Conservation (phyloP, 495 filamentous ascomycete species). For the Aspergillus olivimuriae region DNA sequence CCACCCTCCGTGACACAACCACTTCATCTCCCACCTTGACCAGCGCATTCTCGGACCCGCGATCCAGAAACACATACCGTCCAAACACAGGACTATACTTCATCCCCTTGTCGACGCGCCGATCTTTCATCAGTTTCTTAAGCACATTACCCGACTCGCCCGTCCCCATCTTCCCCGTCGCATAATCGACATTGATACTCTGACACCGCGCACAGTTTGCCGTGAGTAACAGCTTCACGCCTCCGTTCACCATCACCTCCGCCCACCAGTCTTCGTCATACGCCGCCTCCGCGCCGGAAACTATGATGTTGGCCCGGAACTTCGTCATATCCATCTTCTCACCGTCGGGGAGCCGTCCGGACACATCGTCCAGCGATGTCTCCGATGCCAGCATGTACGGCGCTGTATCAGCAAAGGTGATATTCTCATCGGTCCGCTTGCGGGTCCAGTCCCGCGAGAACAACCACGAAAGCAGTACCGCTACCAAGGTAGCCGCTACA, state of each 20-base stretch:
- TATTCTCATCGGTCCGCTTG: constrained; percentile 26
- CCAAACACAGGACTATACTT: constrained; percentile 82
- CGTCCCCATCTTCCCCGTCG: constrained; percentile 57
- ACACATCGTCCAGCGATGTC: constrained; percentile 62
- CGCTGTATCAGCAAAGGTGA: constrained; percentile 78
- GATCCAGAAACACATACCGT: constrained; percentile 63
- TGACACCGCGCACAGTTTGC: constrained; percentile 77
- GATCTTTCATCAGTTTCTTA: constrained; percentile 72
- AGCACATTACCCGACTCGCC: constrained; percentile 62
- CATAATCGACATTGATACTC: constrained; percentile 79
- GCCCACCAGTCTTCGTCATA: constrained; percentile 91
- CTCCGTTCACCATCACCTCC: constrained; percentile 43
- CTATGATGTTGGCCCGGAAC: constrained; percentile 80
- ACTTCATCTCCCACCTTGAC: constrained; percentile 70
- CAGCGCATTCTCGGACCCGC: constrained; percentile 16
- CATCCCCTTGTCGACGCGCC: constrained; percentile 66
- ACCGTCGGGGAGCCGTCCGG: constrained; percentile 47
- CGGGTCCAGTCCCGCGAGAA: not conserved
- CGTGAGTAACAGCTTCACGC: constrained; percentile 50
- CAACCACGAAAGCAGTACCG: not conserved
- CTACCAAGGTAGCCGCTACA: not conserved
- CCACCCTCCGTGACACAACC: constrained; percentile 48
- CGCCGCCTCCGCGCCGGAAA: constrained; percentile 49
- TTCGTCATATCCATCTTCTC: constrained; percentile 66
- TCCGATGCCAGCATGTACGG: constrained; percentile 68